phyloP scores from a whole-genome alignment of 23 red algal genomes.

The Rhodosorus marinus region DNA sequence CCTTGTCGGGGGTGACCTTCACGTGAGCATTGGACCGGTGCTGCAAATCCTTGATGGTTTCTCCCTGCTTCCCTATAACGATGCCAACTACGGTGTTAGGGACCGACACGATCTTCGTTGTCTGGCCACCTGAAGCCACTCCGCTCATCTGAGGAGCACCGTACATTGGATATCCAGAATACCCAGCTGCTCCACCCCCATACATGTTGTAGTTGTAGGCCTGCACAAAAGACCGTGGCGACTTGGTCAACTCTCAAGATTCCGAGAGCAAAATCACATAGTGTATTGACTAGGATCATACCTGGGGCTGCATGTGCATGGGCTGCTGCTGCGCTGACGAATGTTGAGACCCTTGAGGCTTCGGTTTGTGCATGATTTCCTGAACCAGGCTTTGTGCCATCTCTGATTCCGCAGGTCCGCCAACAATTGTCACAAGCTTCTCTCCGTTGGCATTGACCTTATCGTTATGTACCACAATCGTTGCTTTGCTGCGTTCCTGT shows the following conservation, averaged over 20 bases:
- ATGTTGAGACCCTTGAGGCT: no score
- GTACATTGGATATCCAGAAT: no score
- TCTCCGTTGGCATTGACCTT: slow-evolving; percentile 28
- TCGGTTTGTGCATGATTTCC: slow-evolving; percentile 19
- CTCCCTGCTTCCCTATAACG: slow-evolving; percentile 77
- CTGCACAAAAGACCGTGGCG: no score
- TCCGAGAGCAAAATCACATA: no score
- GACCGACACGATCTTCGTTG: slow-evolving; percentile 71
- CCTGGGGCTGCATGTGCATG: no score
- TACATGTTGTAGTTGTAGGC: no score
- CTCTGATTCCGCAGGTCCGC: slow-evolving; percentile 22
- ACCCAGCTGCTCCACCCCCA: no score
- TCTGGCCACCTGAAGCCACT: no score
- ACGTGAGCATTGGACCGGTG: slow-evolving; percentile 63
- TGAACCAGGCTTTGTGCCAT: slow-evolving; percentile 31
- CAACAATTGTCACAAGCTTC: slow-evolving; percentile 78
- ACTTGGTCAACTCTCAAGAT: no score
- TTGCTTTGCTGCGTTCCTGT: slow-evolving; percentile 59
- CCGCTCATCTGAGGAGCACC: no score
- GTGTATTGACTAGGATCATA: no score
- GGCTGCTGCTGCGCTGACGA: no score
- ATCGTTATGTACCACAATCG: slow-evolving; percentile 79
- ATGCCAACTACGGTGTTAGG: slow-evolving; percentile 65
- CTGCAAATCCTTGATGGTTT: slow-evolving; percentile 71
- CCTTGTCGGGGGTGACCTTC: slow-evolving; percentile 66